A percentile compares a stretch with the other conserved stretches of the same genome.
These are phyloP conservation scores for Yamadazyma insecticola DNA, from an alignment of 805 yeast species.

Conservation along the genomic window DNA sequence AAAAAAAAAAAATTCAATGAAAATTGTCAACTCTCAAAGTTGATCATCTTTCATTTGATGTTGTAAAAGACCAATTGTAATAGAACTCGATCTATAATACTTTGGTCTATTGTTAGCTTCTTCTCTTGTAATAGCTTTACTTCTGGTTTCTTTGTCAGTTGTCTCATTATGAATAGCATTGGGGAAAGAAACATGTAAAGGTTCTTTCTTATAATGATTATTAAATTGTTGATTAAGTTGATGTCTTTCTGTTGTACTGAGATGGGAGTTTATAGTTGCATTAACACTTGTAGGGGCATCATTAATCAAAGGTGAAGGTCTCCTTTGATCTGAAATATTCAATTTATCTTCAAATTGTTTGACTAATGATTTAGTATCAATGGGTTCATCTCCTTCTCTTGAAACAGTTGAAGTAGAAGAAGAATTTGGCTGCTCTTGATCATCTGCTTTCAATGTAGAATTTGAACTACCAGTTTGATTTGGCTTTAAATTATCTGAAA, in stretches of 20 bases:
- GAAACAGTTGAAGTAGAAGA: slow-evolving; percentile 1
- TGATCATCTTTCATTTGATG: slow-evolving; percentile 13
- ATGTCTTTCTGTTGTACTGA: slow-evolving; percentile 4
- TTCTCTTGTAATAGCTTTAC: slow-evolving; percentile 15
- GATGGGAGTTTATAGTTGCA: slow-evolving; percentile 10
- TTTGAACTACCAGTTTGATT: slow-evolving; percentile 13
- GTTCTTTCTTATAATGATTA: slow-evolving; percentile 48
- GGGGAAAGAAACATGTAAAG: slow-evolving; percentile 36
- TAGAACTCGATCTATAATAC: slow-evolving; percentile 34
- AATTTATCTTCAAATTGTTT: background rate
- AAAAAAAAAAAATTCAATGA: background rate
- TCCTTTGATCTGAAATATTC: slow-evolving; percentile 9
- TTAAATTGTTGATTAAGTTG: slow-evolving; percentile 24
- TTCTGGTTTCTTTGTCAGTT: slow-evolving; percentile 23
- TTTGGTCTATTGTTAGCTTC: slow-evolving; percentile 19
- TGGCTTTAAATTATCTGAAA: slow-evolving; percentile 12
- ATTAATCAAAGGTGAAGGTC: slow-evolving; percentile 28
- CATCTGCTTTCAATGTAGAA: slow-evolving; percentile 13
- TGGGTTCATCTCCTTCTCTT: slow-evolving; percentile 3
- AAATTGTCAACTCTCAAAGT: background rate
- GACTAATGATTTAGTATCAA: background rate
- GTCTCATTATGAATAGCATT: slow-evolving; percentile 32
- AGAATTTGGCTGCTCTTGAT: background rate
- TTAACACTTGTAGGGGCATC: slow-evolving; percentile 29
- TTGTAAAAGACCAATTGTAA: slow-evolving; percentile 37